Percentiles rank a stretch among this genome's conserved stretches.
These are phyloP conservation scores for Vanderwaltozyma polyspora DNA, from an alignment of 805 yeast genomes.

Conservation along the genomic window DNA sequence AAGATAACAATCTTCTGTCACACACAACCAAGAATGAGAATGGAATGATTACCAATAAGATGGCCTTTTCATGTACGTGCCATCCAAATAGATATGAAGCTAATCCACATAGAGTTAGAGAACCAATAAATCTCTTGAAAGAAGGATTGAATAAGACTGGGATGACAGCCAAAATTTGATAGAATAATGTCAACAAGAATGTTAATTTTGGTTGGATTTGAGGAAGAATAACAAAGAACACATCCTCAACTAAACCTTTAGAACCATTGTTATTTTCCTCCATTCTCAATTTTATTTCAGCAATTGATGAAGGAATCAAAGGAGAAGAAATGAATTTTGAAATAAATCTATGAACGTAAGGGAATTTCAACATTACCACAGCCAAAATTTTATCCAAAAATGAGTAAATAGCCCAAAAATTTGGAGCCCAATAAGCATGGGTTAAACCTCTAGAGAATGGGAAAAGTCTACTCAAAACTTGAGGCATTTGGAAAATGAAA, in stretches of 20 bases:
- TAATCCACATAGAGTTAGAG: constrained; percentile 80
- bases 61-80: constrained; percentile 98
- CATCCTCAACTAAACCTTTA: constrained; percentile 87
- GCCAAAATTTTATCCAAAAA: constrained; percentile 63
- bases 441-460: constrained; percentile 93
- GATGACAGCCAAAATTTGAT: constrained; percentile 65
- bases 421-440: constrained; percentile 99
- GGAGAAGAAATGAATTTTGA: constrained; percentile 27
- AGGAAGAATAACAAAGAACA: constrained; percentile 70
- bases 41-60: constrained; percentile 82
- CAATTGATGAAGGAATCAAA: constrained; percentile 23
- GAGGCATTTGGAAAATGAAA: constrained; percentile 54
- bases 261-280: constrained; percentile 40
- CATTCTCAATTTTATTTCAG: constrained; percentile 23
- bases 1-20: constrained; percentile 59
- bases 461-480: constrained; percentile 60
- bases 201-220: constrained; percentile 69
- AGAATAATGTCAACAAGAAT: constrained; percentile 69
- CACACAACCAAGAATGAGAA: constrained; percentile 62
- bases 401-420: constrained; percentile 91
- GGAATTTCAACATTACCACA: constrained; percentile 26
- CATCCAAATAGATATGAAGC: constrained; percentile 91
- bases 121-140: constrained; percentile 68
- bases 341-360: constrained; percentile 36
- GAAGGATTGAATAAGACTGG: constrained; percentile 66